Percentiles rank a stretch among this genome's conserved stretches.
phyloP scores from a whole-genome alignment of 1,139 yeast genomes.

The Suhomyces kunorum region DNA sequence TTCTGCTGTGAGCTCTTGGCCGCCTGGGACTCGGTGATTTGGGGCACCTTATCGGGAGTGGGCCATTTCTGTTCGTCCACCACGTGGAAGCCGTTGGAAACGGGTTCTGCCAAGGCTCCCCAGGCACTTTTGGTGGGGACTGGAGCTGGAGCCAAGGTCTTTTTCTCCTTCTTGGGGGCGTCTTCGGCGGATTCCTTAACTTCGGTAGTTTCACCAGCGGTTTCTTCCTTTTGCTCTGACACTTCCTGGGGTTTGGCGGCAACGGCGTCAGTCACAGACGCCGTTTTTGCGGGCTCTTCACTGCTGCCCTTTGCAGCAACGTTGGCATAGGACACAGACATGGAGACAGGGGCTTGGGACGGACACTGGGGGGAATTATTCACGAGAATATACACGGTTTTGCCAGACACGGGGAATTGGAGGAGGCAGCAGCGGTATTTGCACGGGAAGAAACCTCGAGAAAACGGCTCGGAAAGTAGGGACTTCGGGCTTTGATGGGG shows the following conservation, averaged over 20 bases:
- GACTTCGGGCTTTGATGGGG: not conserved
- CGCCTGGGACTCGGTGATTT: slow-evolving; percentile 25
- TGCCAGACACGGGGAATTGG: too few relatives aligned
- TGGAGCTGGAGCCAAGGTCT: slow-evolving; percentile 71
- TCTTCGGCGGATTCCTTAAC: slow-evolving; percentile 13
- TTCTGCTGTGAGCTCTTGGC: slow-evolving; percentile 45
- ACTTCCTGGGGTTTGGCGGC: slow-evolving; percentile 9
- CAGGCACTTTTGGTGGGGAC: slow-evolving; percentile 71
- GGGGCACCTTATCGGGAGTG: slow-evolving; percentile 47
- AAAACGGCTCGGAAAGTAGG: not conserved
- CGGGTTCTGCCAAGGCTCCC: slow-evolving; percentile 47
- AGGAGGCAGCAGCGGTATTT: too few relatives aligned
- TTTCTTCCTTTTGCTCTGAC: slow-evolving; percentile 3
- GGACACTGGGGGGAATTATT: not conserved
- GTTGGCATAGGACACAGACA: slow-evolving; percentile 40
- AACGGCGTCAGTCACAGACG: slow-evolving; percentile 13
- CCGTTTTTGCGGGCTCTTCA: slow-evolving; percentile 11
- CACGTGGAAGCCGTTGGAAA: slow-evolving; percentile 18
- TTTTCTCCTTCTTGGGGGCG: slow-evolving; percentile 32
- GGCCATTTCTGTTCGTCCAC: slow-evolving; percentile 62
- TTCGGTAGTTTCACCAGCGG: not conserved
- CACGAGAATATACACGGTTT: too few relatives aligned
- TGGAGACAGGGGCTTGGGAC: not conserved
- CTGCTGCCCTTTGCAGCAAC: slow-evolving; percentile 38
- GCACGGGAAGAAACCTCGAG: too few relatives aligned